Conservation (phyloP, 352 stramenopile genomes). For the Phytophthora crassamura region DNA sequence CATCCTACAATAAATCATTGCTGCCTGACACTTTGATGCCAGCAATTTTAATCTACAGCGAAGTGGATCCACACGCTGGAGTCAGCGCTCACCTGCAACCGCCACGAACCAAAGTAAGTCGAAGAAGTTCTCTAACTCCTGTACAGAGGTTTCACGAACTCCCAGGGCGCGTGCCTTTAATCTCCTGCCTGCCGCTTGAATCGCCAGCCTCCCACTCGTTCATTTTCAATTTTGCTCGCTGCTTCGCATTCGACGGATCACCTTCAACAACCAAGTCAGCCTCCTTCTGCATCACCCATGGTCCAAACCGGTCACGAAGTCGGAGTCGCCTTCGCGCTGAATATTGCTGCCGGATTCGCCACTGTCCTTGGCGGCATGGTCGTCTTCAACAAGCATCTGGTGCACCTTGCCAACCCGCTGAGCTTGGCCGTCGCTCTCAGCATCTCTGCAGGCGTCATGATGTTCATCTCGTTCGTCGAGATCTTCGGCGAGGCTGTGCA, state of each 20-base stretch:
- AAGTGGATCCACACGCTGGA: background rate
- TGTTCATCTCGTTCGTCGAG: constrained; percentile 83
- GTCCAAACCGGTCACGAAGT: constrained; percentile 45
- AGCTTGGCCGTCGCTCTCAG: constrained; percentile 87
- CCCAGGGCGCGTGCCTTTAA: background rate
- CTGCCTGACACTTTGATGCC: constrained; percentile 2
- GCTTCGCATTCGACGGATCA: background rate
- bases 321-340: constrained; percentile 54
- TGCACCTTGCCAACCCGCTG: constrained; percentile 58
- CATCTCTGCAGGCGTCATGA: constrained; percentile 75
- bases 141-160: constrained; percentile 2
- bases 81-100: constrained; percentile 17
- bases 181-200: background rate
- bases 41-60: background rate
- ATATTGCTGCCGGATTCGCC: constrained; percentile 58
- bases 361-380: constrained; percentile 61
- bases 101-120: constrained; percentile 9
- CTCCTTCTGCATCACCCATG: constrained; percentile 21
- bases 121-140: background rate
- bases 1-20: constrained; percentile 5
- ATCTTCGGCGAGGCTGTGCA: constrained; percentile 55
- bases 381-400: constrained; percentile 55
- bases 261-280: constrained; percentile 1
- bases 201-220: background rate
- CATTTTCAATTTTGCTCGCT: constrained; percentile 26